Conservation (phyloP, 2,329 filamentous ascomycete genomes). For the Alternaria brassicae region DNA sequence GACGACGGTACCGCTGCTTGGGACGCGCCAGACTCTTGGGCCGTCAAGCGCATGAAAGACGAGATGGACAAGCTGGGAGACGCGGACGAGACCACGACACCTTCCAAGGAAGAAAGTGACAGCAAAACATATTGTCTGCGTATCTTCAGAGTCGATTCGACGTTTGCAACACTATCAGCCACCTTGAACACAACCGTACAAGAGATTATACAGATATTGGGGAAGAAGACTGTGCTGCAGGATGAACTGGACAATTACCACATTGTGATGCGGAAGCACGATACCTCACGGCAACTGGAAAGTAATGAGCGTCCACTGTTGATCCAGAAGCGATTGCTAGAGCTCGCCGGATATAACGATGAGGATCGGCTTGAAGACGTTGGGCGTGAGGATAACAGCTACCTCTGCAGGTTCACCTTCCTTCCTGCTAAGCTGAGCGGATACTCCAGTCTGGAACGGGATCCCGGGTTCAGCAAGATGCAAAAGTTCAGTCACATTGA, state of each 20-base stretch:
- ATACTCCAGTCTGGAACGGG: slow-evolving; percentile 72
- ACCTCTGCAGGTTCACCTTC: slow-evolving; percentile 95
- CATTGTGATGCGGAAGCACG: slow-evolving; percentile 93
- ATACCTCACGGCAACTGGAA: slow-evolving; percentile 81
- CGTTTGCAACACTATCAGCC: slow-evolving; percentile 90
- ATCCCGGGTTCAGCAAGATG: slow-evolving; percentile 80
- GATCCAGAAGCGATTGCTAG: slow-evolving; percentile 88
- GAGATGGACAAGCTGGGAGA: slow-evolving; percentile 67
- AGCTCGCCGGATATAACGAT: slow-evolving; percentile 90
- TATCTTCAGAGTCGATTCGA: slow-evolving; percentile 91
- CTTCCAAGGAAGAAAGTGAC: slow-evolving; percentile 76
- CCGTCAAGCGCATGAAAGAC: slow-evolving; percentile 76
- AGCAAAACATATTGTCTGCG: slow-evolving; percentile 85
- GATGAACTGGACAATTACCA: slow-evolving; percentile 94
- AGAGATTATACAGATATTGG: slow-evolving; percentile 87
- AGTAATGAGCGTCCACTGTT: slow-evolving; percentile 81
- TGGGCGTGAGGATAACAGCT: slow-evolving; percentile 95
- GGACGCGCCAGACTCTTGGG: slow-evolving; percentile 97
- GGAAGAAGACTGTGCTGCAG: slow-evolving; percentile 91
- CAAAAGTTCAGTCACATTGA: slow-evolving; percentile 96
- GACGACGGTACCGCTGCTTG: slow-evolving; percentile 66
- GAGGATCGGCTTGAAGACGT: slow-evolving; percentile 90
- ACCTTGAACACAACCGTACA: slow-evolving; percentile 81
- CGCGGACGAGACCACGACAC: slow-evolving; percentile 71
- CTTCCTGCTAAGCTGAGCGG: slow-evolving; percentile 87